A percentile compares a stretch with the other conserved stretches of the same genome.
phyloP scores from a whole-genome alignment of 2,329 filamentous ascomycete species.

The Sodiomyces alkalinus region DNA sequence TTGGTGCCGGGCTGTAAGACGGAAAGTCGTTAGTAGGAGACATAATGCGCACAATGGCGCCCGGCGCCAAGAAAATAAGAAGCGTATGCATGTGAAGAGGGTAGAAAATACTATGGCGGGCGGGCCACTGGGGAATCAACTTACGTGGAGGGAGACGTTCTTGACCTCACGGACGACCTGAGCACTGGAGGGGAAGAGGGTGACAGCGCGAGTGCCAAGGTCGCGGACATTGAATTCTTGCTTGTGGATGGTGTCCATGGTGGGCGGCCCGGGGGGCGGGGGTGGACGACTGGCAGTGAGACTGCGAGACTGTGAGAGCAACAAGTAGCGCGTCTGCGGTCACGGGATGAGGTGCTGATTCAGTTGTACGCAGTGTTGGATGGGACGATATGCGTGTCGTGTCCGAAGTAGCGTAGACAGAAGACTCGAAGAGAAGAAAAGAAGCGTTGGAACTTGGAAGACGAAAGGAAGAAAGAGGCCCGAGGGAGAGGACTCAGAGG shows the following conservation, averaged over 20 bases:
- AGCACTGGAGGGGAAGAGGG: conserved; percentile 45
- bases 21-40: conserved; percentile 32
- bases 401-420: too few relatives aligned
- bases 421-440: too few relatives aligned
- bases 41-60: too few relatives aligned
- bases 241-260: conserved; percentile 23
- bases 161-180: conserved; percentile 46
- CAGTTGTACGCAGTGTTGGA: too few relatives aligned
- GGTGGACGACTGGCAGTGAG: too few relatives aligned
- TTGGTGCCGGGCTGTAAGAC: conserved; percentile 40
- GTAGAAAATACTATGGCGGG: background rate
- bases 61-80: conserved; percentile 8
- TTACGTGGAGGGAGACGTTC: conserved; percentile 30
- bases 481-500: too few relatives aligned
- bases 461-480: too few relatives aligned
- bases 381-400: too few relatives aligned
- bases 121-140: conserved; percentile 1
- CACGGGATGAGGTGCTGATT: too few relatives aligned
- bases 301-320: too few relatives aligned
- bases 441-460: too few relatives aligned
- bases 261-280: conserved; percentile 1
- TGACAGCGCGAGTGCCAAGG: conserved; percentile 44
- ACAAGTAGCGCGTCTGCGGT: too few relatives aligned
- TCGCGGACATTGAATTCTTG: conserved; percentile 40
- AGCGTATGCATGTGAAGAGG: background rate